These are phyloP conservation scores for Hypomontagnella submonticulosa DNA, from an alignment of 495 filamentous ascomycete genomes.

Conservation along the genomic window DNA sequence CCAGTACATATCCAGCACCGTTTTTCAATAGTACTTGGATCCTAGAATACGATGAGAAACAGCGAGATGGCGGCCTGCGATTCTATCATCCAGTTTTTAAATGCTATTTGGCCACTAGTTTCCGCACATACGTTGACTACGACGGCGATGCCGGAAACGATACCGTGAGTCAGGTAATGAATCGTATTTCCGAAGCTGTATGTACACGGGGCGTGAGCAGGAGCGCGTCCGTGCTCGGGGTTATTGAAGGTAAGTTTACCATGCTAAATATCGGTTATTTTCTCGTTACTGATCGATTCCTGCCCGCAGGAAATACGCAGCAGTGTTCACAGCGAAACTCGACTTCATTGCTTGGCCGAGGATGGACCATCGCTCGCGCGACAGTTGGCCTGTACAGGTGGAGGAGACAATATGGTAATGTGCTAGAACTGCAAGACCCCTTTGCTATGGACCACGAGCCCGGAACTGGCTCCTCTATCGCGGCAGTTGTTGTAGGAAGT, in stretches of 20 bases:
- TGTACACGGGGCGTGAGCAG: constrained; percentile 1
- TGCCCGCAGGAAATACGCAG: background rate
- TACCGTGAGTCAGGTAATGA: background rate
- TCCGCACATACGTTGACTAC: background rate
- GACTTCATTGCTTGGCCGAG: background rate
- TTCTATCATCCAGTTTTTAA: background rate
- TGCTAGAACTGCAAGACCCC: background rate
- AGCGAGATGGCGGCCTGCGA: background rate
- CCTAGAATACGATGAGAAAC: background rate
- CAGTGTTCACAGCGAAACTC: background rate
- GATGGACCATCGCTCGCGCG: background rate
- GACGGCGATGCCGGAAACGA: background rate
- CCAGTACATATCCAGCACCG: background rate
- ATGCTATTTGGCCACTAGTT: background rate
- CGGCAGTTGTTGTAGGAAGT: too few species aligned
- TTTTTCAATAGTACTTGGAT: background rate
- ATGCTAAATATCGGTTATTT: too few species aligned
- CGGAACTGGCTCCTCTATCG: too few species aligned
- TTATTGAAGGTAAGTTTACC: background rate
- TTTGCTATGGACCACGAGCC: too few species aligned
- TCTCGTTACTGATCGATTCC: background rate
- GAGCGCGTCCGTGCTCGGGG: background rate
- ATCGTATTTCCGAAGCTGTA: background rate
- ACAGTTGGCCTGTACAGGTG: background rate
- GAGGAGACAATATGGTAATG: background rate